Evolutionary conservation across 495 filamentous ascomycete species (phyloP).

Genomic region (Penicillium macrosclerotiorum): DNA sequence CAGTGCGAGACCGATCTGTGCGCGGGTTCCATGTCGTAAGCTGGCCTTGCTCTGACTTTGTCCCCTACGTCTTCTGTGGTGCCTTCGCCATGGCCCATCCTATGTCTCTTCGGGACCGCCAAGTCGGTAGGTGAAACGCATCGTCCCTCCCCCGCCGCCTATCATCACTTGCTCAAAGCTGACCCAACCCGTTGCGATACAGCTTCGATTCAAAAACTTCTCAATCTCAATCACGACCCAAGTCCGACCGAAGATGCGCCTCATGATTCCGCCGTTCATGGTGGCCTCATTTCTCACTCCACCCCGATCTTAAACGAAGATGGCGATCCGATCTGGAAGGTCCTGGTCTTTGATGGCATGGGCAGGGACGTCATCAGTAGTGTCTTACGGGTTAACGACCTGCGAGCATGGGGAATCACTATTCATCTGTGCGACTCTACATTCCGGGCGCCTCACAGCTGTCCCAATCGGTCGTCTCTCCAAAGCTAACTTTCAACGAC

Average conservation of each 20-base stretch:
- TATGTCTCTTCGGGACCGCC: constrained; percentile 86
- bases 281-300: constrained; percentile 59
- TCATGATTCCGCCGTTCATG: constrained; percentile 54
- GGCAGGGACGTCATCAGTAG: constrained; percentile 85
- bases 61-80: constrained; percentile 8
- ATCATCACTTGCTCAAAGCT: constrained; percentile 20
- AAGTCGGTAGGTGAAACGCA: constrained; percentile 72
- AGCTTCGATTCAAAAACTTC: constrained; percentile 94
- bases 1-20: background rate
- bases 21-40: constrained; percentile 20
- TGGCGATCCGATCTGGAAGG: constrained; percentile 80
- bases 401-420: constrained; percentile 89
- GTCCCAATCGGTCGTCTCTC: background rate
- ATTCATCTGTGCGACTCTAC: constrained; percentile 74
- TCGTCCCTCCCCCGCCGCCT: constrained; percentile 3
- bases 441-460: no score
- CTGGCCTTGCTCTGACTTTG: constrained; percentile 13
- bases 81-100: constrained; percentile 63
- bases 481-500: constrained; percentile 10
- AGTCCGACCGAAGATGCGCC: constrained; percentile 53
- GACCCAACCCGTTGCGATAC: constrained; percentile 15
- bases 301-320: constrained; percentile 83
- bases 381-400: constrained; percentile 87
- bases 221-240: constrained; percentile 84
- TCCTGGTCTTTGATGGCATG: constrained; percentile 66